Evolutionary conservation across 129 eudicot genomes (phyloP).

Genomic region (Scalesia atractyloides): DNA sequence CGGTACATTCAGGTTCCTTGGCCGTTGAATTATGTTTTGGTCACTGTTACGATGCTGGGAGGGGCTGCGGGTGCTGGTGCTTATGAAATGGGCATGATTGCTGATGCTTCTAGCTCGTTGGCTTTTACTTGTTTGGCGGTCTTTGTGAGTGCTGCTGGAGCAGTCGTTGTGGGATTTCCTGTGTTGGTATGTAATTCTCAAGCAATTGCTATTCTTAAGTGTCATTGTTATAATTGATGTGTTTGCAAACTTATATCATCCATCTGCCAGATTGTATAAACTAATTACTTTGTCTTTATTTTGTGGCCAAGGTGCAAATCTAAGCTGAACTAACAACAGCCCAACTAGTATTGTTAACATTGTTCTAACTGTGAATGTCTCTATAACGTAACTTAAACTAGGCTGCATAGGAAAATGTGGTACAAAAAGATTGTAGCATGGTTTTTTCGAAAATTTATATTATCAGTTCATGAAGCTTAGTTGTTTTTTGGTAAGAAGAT

Average conservation of each 20-base stretch:
- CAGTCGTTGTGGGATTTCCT: constrained; percentile 92
- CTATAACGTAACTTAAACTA: not conserved
- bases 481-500: not conserved
- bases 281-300: not conserved
- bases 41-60: constrained; percentile 87
- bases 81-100: constrained; percentile 83
- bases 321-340: not conserved
- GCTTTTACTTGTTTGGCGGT: constrained; percentile 75
- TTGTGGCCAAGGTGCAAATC: not conserved
- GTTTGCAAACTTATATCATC: constrained; percentile 2
- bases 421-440: too few species aligned
- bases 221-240: not conserved
- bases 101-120: constrained; percentile 75
- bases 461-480: not conserved
- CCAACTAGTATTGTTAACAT: not conserved
- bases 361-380: not conserved
- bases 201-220: not conserved
- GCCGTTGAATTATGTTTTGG: constrained; percentile 80
- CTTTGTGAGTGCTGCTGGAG: constrained; percentile 87
- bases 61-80: constrained; percentile 92
- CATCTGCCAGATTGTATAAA: constrained; percentile 8
- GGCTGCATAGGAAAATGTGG: constrained; percentile 8
- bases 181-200: constrained; percentile 56
- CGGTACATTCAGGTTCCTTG: constrained; percentile 94
- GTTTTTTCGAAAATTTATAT: not conserved